Base-by-base conservation (phyloP, 2,329 filamentous ascomycete genomes). In the Didymella pomorum region DNA sequence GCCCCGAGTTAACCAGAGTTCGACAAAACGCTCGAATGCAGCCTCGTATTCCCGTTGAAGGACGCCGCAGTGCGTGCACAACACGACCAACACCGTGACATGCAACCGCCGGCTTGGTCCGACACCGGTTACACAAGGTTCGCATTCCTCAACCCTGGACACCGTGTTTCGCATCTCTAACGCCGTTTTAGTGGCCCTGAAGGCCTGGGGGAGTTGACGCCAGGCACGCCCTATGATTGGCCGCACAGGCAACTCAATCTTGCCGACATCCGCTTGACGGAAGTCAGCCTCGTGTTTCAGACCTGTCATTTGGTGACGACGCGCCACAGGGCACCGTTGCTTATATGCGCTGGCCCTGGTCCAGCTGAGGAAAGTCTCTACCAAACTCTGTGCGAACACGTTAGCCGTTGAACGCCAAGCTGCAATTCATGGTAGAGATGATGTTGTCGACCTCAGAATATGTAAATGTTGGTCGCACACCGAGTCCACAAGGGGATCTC, bases 401-500 rank as follows among this genome's bases (percentile, higher is more conserved):
- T 58, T 33, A 58, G 50, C 56, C 39, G 44, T 20, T 41, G 10
- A 11, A 9, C 16, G 14, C 14, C 18, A 10, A 26, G 12, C n/a
- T 31, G 20, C 25, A 23, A 4, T 46, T 21, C 14, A 25, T 28
- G 7, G n/a, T 3, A 8, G 8, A 48, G 28, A 29, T 21, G 18
- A 4, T 10, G 10, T 23, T 41, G 4, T 35, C 23, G 8, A 21
- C 16, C 43, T 60, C 58, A 57, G 58, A 50, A 39, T 42, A 11
- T 7, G 8, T 53, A 35, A 35, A 39, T 8, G 41, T 8, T 14
- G 12, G 16, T 60, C 58, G 58, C 58, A 60, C 58, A 60, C 18
- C 37, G 53, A 60, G 53, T 52, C 58, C 58, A 50, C 58, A 39
- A 14, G 42, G 50, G 63, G 65, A 63, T 68, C 61, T 66, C 62